Conservation (phyloP, 768 basidiomycete genomes). For the Collybia sp. region DNA sequence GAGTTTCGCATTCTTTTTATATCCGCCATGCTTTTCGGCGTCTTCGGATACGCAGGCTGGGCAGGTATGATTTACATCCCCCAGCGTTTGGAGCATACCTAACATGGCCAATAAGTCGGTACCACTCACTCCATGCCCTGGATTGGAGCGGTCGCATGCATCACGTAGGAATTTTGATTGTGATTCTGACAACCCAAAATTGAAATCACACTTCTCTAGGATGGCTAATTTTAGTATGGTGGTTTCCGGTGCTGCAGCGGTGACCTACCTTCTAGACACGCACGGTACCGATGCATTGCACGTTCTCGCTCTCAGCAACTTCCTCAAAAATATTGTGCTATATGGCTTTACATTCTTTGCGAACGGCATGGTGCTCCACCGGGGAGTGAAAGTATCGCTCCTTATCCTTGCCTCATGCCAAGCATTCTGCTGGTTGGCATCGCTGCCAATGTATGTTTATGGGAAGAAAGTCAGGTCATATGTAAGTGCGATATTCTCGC, state of each 20-base stretch:
- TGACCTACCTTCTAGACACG: constrained; percentile 42
- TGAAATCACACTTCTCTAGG: constrained; percentile 11
- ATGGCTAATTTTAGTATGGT: constrained; percentile 41
- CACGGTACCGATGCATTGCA: constrained; percentile 36
- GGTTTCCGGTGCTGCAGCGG: constrained; percentile 33
- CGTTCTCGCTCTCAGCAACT: constrained; percentile 35
- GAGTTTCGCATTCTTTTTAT: constrained; percentile 40
- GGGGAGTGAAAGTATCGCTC: constrained; percentile 34
- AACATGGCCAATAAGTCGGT: constrained; percentile 17
- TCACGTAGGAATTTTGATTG: constrained; percentile 15
- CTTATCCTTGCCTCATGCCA: constrained; percentile 35
- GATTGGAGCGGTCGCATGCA: constrained; percentile 39
- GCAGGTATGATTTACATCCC: constrained; percentile 18
- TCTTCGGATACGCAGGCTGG: constrained; percentile 44
- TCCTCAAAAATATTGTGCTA: constrained; percentile 39
- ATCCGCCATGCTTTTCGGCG: constrained; percentile 34
- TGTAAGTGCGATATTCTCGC: constrained; percentile 21
- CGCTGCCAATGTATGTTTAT: constrained; percentile 38
- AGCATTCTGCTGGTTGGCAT: constrained; percentile 34
- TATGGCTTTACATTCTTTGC: constrained; percentile 41
- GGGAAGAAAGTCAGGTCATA: constrained; percentile 37
- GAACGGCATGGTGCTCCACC: constrained; percentile 31
- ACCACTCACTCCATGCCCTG: constrained; percentile 37
- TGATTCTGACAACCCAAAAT: background rate
- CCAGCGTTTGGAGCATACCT: background rate